Conservation (phyloP, 129 eudicot genomes). For the Oenanthe sinensis region DNA sequence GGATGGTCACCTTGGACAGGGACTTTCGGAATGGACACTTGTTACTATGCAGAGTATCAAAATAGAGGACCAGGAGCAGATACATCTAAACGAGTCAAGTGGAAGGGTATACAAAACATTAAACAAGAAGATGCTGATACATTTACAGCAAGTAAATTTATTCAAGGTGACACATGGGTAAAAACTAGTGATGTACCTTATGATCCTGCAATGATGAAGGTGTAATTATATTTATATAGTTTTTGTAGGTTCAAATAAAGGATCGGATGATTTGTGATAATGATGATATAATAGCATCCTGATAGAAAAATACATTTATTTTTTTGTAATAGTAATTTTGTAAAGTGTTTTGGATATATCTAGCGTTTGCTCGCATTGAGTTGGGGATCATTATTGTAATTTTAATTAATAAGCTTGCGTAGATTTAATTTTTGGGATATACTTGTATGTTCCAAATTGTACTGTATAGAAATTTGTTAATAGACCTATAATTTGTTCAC, state of each 20-base stretch:
- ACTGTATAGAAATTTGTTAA: too few relatives aligned
- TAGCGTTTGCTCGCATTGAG: neutral
- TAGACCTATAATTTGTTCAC: too few relatives aligned
- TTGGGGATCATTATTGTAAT: neutral
- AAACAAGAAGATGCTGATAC: conserved; percentile 13
- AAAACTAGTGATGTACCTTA: conserved; percentile 41
- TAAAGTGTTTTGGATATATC: neutral
- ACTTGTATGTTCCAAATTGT: too few relatives aligned
- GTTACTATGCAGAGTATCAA: conserved; percentile 36
- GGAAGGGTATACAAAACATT: conserved; percentile 30
- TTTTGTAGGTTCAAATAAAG: neutral
- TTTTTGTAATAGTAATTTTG: too few relatives aligned
- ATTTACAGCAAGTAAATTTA: conserved; percentile 30
- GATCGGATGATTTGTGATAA: neutral
- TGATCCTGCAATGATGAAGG: conserved; percentile 29
- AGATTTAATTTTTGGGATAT: too few relatives aligned
- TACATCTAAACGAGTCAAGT: conserved; percentile 28
- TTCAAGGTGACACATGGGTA: conserved; percentile 52
- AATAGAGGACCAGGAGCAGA: conserved; percentile 56
- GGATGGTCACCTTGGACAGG: conserved; percentile 55
- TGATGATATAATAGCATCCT: neutral
- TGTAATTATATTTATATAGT: neutral
- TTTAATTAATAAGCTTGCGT: too few relatives aligned
- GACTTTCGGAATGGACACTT: conserved; percentile 21
- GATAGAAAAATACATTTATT: neutral